A percentile compares a stretch with the other conserved stretches of the same genome.
phyloP scores from a whole-genome alignment of 169 alveolate species.

The Cryptosporidium meleagridis region DNA sequence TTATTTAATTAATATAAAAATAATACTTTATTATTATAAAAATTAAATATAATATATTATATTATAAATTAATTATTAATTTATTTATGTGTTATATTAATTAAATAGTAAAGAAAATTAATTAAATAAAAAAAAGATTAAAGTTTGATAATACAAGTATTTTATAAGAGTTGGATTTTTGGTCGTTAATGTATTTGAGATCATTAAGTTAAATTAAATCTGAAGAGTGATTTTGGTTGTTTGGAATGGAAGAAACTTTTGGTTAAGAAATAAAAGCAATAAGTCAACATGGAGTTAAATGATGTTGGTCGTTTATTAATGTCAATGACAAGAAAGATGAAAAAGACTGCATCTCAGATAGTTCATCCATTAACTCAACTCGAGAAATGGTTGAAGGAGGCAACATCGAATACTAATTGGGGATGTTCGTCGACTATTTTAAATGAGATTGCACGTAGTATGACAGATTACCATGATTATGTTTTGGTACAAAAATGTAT shows the following conservation, averaged over 20 bases:
- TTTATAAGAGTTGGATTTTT: not conserved
- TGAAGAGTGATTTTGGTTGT: too few species aligned
- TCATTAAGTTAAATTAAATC: not conserved
- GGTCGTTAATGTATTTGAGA: not conserved
- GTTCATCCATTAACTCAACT: conserved; percentile 78
- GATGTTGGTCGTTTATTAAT: conserved; percentile 61
- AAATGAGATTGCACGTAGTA: conserved; percentile 83
- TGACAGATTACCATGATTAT: conserved; percentile 84
- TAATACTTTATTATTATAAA: too few species aligned
- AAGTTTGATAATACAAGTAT: too few species aligned
- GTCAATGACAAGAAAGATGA: conserved; percentile 75
- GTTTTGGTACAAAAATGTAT: conserved; percentile 81
- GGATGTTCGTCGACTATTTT: conserved; percentile 84
- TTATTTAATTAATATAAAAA: not conserved
- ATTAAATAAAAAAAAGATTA: too few species aligned
- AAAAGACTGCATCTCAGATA: conserved; percentile 65
- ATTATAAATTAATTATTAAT: too few species aligned
- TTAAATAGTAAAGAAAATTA: too few species aligned
- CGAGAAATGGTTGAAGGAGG: conserved; percentile 84
- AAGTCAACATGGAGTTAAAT: conserved; percentile 41
- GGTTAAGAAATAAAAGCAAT: not conserved
- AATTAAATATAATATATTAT: not conserved
- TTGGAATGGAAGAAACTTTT: not conserved
- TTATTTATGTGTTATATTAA: too few species aligned
- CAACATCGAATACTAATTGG: conserved; percentile 87